Conservation (phyloP, 768 basidiomycete species). For the Pseudohyphozyma bogoriensis region DNA sequence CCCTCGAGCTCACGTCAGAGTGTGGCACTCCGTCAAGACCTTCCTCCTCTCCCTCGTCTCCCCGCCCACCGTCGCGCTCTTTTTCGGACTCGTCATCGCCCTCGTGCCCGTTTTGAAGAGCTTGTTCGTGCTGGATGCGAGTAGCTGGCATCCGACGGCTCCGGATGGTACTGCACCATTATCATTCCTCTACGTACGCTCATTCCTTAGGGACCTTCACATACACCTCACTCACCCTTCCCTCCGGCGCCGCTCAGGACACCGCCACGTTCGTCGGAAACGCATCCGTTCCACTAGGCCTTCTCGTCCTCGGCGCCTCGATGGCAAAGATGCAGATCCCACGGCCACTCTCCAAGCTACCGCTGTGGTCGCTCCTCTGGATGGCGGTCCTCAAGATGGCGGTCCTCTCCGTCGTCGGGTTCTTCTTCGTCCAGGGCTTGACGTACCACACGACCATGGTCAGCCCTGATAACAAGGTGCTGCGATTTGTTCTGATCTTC, state of each 20-base stretch:
- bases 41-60: slow-evolving; percentile 43
- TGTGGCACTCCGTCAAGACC: neutral
- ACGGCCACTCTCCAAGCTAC: slow-evolving; percentile 36
- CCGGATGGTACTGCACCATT: slow-evolving; percentile 63
- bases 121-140: slow-evolving; percentile 49
- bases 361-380: slow-evolving; percentile 48
- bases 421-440: slow-evolving; percentile 49
- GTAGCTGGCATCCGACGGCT: slow-evolving; percentile 43
- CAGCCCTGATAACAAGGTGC: slow-evolving; percentile 47
- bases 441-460: slow-evolving; percentile 45
- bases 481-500: slow-evolving; percentile 50
- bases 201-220: too few species aligned
- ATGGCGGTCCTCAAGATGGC: slow-evolving; percentile 52
- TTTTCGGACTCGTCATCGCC: slow-evolving; percentile 50
- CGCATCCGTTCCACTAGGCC: slow-evolving; percentile 55
- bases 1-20: neutral
- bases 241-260: too few species aligned
- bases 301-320: slow-evolving; percentile 55
- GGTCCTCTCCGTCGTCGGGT: slow-evolving; percentile 53
- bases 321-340: slow-evolving; percentile 53
- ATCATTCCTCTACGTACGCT: slow-evolving; percentile 43
- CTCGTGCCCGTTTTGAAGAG: slow-evolving; percentile 52
- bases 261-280: slow-evolving; percentile 52
- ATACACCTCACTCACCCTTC: neutral
- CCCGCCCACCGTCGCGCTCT: slow-evolving; percentile 50